These are phyloP conservation scores for Ogataea salicorniae DNA, from an alignment of 805 yeast genomes.

Conservation along the genomic window DNA sequence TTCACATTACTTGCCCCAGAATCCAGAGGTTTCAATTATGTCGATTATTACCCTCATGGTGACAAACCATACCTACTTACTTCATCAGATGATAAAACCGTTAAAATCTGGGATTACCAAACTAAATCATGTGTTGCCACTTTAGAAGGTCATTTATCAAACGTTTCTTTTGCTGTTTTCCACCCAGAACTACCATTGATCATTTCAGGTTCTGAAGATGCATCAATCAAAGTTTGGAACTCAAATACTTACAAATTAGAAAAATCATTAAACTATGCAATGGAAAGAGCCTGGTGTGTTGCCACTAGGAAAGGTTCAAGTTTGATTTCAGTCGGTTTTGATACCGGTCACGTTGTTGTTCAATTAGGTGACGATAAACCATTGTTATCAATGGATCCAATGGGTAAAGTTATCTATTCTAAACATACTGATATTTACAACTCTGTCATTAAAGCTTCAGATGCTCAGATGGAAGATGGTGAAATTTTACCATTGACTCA, in stretches of 20 bases:
- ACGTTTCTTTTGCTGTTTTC: slow-evolving; percentile 95
- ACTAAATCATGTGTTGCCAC: slow-evolving; percentile 94
- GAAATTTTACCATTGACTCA: slow-evolving; percentile 70
- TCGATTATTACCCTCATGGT: slow-evolving; percentile 93
- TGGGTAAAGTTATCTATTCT: slow-evolving; percentile 88
- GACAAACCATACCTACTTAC: slow-evolving; percentile 96
- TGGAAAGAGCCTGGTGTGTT: slow-evolving; percentile 97
- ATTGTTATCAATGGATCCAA: slow-evolving; percentile 84
- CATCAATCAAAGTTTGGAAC: slow-evolving; percentile 92
- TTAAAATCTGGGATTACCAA: slow-evolving; percentile 95
- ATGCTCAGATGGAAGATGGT: slow-evolving; percentile 71
- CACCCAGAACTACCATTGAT: slow-evolving; percentile 97
- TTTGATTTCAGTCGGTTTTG: slow-evolving; percentile 87
- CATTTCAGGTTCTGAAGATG: slow-evolving; percentile 95
- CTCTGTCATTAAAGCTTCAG: slow-evolving; percentile 64
- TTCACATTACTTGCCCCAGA: slow-evolving; percentile 90
- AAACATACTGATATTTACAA: slow-evolving; percentile 86
- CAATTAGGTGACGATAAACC: slow-evolving; percentile 95
- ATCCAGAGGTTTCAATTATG: slow-evolving; percentile 90
- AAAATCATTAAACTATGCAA: slow-evolving; percentile 82
- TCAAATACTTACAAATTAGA: slow-evolving; percentile 90
- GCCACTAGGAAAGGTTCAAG: slow-evolving; percentile 70
- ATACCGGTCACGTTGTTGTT: slow-evolving; percentile 85
- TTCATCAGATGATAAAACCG: slow-evolving; percentile 83
- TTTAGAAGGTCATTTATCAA: slow-evolving; percentile 86